Evolutionary conservation across 164 flowering plant species (phyloP), one percentile per base, ranked within the genome.

Genomic region (Houttuynia cordata): DNA sequence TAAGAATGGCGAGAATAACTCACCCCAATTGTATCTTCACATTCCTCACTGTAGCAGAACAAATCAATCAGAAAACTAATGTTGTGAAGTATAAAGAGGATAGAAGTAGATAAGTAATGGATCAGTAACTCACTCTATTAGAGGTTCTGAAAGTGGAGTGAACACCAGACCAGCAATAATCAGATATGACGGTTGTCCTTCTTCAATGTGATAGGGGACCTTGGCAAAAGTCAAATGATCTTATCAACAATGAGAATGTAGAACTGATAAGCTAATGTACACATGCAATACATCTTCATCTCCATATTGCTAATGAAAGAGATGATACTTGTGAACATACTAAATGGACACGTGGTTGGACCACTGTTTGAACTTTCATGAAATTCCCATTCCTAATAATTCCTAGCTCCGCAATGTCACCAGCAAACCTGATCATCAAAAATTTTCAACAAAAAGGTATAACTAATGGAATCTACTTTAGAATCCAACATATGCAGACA

Each of bases 131-230:
- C 82, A 93, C 98, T 78, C 94, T 67, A 93, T 90, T n/a, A 93
- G 81, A 52, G 97, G 97, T 67, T 90, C 99, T n/a, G 97, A 90
- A 40, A 93, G 92, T 10, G 94, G 94, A 42, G 99, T 93, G 75
- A 93, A 93, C 73, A 93, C 99, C 74, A 93, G 76, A 39, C 99
- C 97, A 65, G 94, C 94, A 62, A 85, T 76, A 37, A 93, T 93
- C 37, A 90, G 65, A 73, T 93, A 93, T 12, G 99, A 93, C 67
- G 99, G 97, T 67, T 81, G 94, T 64, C 81, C 92, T 72, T 75
- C 95, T 78, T 93, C 95, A 62, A 82, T 80, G 67, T 93, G 94
- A 74, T 78, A 90, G 10, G 97, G 99, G 62, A 93, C 99, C 97
- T 90, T 67, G 58, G n/a, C n/a, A n/a, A n/a, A n/a, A n/a, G n/a